Evolutionary conservation across 108 stramenopile species (phyloP).

Genomic region (Cyclostephanos invisitatus): DNA sequence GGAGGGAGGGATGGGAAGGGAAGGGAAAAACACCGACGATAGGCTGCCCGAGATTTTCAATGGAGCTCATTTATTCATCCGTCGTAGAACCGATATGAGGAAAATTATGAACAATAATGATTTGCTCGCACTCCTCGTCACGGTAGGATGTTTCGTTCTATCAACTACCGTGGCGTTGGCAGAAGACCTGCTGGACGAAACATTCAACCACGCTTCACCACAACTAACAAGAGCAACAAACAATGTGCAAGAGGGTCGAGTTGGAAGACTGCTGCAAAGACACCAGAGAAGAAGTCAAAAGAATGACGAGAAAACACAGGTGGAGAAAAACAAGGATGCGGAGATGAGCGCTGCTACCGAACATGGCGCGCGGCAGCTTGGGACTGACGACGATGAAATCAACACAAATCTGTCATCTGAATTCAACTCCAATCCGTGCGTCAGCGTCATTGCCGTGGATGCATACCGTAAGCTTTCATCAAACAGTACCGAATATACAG

Average conservation of each 20-base stretch:
- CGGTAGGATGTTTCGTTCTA: too few species aligned
- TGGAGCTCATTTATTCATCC: too few species aligned
- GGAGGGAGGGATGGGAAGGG: too few species aligned
- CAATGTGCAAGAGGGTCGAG: background rate
- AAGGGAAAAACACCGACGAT: too few species aligned
- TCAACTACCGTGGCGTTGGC: too few species aligned
- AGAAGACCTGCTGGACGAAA: too few species aligned
- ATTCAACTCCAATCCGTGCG: background rate
- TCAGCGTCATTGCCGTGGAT: background rate
- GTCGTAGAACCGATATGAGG: too few species aligned
- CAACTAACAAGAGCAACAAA: background rate
- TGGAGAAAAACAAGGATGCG: background rate
- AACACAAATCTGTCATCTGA: background rate
- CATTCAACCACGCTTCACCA: too few species aligned
- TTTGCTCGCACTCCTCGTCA: too few species aligned
- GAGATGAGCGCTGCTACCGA: background rate
- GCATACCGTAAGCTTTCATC: background rate
- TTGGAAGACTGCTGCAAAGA: background rate
- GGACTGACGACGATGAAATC: background rate
- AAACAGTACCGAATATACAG: background rate
- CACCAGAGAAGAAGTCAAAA: background rate
- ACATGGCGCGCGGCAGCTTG: background rate
- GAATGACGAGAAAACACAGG: background rate
- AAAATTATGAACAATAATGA: too few species aligned
- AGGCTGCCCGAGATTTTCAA: too few species aligned